These are phyloP conservation scores for Colletotrichum salicis DNA, from an alignment of 2,329 filamentous ascomycete species.

Conservation along the genomic window DNA sequence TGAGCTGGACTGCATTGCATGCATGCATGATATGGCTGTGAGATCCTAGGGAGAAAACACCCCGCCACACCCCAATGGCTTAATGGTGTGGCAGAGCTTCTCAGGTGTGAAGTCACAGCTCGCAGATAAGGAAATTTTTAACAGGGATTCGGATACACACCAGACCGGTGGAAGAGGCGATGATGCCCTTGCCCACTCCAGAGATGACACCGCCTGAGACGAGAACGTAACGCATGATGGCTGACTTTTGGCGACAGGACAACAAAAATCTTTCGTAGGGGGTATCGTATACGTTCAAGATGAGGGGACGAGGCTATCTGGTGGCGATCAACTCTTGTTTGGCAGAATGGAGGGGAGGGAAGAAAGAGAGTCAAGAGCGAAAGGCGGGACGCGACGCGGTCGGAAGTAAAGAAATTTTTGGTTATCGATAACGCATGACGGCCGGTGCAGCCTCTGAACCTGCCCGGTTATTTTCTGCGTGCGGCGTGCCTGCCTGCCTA, in stretches of 20 bases:
- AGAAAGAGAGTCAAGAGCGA: constrained; percentile 29
- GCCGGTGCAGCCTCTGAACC: background rate
- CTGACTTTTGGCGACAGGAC: constrained; percentile 6
- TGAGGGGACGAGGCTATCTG: background rate
- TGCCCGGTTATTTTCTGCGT: too few species aligned
- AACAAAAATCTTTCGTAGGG: background rate
- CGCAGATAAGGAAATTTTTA: constrained; percentile 37
- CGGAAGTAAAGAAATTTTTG: constrained; percentile 36
- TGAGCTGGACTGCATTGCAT: background rate
- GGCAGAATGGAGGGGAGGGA: constrained; percentile 34
- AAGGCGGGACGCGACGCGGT: constrained; percentile 34
- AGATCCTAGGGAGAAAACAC: background rate
- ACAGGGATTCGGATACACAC: constrained; percentile 36
- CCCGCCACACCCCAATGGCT: background rate
- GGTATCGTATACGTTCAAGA: constrained; percentile 15
- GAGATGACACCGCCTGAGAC: constrained; percentile 61
- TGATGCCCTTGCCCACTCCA: constrained; percentile 72
- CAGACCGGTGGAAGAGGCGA: constrained; percentile 74
- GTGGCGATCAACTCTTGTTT: constrained; percentile 27
- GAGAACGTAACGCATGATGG: constrained; percentile 43
- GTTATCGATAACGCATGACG: constrained; percentile 34
- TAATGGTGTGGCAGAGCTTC: constrained; percentile 15
- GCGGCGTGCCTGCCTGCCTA: background rate
- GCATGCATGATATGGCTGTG: background rate
- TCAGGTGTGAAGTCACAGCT: constrained; percentile 31